Conservation (phyloP, 768 basidiomycete species). For the Auricularia auricula-judae region DNA sequence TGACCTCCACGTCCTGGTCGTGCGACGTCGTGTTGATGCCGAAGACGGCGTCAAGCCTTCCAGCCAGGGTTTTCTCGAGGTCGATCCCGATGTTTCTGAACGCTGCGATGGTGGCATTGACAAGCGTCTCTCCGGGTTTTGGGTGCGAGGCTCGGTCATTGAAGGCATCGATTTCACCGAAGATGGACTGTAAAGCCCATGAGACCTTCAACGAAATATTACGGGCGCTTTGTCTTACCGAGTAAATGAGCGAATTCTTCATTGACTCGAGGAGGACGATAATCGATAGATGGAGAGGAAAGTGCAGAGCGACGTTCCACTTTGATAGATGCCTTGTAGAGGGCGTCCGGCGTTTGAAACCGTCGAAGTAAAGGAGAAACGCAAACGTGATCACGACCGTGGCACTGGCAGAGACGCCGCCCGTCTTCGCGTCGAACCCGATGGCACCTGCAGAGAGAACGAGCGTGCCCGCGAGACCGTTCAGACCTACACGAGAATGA, state of each 20-base stretch:
- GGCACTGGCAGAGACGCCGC: neutral
- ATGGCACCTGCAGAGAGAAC: neutral
- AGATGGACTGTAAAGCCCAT: too few species aligned
- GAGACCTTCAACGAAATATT: too few species aligned
- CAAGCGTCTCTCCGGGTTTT: neutral
- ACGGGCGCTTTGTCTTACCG: neutral
- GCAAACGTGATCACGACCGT: neutral
- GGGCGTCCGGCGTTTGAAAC: neutral
- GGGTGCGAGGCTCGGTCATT: neutral
- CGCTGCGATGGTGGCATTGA: neutral
- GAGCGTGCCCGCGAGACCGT: neutral
- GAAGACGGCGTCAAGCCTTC: too few species aligned
- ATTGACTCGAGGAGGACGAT: neutral
- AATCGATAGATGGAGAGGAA: neutral
- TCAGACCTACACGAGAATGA: neutral
- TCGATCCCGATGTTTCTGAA: too few species aligned
- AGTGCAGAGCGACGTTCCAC: neutral
- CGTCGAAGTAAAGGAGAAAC: conserved; percentile 1
- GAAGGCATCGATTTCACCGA: too few species aligned
- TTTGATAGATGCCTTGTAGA: neutral
- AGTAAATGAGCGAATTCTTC: neutral
- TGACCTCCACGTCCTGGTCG: too few species aligned
- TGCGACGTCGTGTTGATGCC: too few species aligned
- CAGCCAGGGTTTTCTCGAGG: too few species aligned
- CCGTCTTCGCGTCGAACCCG: neutral